Evolutionary conservation across 305 asterid species (phyloP).

Genomic region (Fraxinus sp.): DNA sequence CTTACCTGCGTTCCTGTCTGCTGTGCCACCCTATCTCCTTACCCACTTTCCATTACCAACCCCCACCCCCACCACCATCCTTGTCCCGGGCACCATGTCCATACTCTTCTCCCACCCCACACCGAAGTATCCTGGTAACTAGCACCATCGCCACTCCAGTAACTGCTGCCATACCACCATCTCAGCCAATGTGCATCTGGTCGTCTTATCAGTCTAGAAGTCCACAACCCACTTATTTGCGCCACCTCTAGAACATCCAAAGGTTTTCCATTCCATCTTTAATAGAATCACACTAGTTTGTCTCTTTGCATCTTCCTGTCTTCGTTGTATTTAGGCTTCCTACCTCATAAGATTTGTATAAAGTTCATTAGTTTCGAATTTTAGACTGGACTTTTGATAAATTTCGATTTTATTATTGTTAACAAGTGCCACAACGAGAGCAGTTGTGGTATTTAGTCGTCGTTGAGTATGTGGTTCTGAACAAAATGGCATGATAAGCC

Average conservation of each 20-base stretch:
- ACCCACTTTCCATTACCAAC: neutral
- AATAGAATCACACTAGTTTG: neutral
- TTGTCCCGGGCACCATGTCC: neutral
- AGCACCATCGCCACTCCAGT: neutral
- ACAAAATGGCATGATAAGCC: neutral
- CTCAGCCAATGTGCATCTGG: neutral
- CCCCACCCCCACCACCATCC: neutral
- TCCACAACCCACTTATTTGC: neutral
- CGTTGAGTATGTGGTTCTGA: neutral
- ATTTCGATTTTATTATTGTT: no score
- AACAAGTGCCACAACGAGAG: no score
- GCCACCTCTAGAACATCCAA: neutral
- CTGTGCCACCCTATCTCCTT: neutral
- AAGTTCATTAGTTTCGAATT: no score
- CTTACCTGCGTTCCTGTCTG: neutral
- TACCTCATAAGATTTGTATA: neutral
- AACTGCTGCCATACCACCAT: neutral
- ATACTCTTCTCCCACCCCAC: neutral
- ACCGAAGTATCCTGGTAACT: neutral
- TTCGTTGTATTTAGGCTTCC: neutral
- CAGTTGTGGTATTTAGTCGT: no score
- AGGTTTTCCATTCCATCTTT: neutral
- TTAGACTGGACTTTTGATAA: no score
- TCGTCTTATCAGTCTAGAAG: neutral
- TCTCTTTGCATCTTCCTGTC: neutral